Evolutionary conservation across 441 rosid species (phyloP).

Genomic region (Rhodomyrtus psidioides): DNA sequence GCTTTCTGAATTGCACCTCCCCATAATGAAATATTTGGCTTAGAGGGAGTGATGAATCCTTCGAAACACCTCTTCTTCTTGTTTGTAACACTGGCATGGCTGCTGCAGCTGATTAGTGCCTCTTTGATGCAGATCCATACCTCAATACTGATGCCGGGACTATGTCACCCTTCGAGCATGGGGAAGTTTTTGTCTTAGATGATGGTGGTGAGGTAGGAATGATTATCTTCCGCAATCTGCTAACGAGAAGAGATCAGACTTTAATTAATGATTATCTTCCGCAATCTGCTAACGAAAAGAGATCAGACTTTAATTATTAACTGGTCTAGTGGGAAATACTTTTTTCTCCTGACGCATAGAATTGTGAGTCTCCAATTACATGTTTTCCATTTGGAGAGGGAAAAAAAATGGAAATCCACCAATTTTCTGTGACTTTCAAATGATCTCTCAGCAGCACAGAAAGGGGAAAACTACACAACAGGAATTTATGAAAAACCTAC

Average conservation of each 20-base stretch:
- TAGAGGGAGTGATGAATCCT: not conserved
- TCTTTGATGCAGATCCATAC: constrained; percentile 66
- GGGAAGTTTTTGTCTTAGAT: constrained; percentile 95
- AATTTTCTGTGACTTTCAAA: not conserved
- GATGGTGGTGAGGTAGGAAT: constrained; percentile 94
- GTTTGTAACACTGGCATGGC: not conserved
- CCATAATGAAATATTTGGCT: not conserved
- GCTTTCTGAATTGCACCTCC: not conserved
- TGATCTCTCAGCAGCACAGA: not conserved
- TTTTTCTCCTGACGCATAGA: not conserved
- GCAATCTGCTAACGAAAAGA: not conserved
- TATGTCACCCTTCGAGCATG: constrained; percentile 98
- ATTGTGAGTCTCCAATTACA: not conserved
- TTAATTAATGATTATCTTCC: not conserved
- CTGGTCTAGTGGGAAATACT: not conserved
- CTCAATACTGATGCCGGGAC: constrained; percentile 98
- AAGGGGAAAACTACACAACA: not conserved
- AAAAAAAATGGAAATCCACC: not conserved
- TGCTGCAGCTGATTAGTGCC: not conserved
- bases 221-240: not conserved
- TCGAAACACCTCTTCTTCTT: not conserved
- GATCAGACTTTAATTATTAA: not conserved
- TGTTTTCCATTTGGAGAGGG: not conserved
- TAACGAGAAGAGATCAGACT: not conserved
- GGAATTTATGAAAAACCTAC: not conserved